Percentiles rank a stretch among this genome's conserved stretches.
Evolutionary conservation across 2,329 filamentous ascomycete species (phyloP).

Genomic region (Phyllosticta capitalensis): DNA sequence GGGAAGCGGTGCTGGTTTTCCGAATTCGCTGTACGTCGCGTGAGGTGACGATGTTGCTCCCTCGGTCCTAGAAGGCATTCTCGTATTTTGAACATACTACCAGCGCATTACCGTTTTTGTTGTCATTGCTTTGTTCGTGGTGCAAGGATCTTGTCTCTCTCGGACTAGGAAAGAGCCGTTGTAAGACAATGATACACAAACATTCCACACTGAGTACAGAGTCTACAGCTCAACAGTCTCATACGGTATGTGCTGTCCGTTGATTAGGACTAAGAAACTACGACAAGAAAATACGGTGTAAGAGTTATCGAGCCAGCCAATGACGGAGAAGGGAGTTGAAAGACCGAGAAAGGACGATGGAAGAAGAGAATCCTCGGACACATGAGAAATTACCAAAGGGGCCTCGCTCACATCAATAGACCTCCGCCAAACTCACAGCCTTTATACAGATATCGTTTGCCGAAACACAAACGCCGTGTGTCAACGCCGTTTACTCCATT

Average conservation of each 20-base stretch:
- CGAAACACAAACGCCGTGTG: not conserved
- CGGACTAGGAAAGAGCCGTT: not conserved
- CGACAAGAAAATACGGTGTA: not conserved
- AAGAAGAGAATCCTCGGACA: not conserved
- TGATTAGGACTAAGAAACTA: not conserved
- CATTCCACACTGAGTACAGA: not conserved
- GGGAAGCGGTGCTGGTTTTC: no score
- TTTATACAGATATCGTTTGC: not conserved
- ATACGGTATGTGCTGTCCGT: not conserved
- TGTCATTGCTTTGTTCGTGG: no score
- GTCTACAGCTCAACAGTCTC: not conserved
- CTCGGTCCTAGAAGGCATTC: no score
- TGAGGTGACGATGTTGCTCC: no score
- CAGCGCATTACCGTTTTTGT: no score
- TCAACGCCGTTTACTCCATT: not conserved
- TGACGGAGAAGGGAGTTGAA: not conserved
- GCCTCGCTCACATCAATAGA: not conserved
- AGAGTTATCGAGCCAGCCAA: not conserved
- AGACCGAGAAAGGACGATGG: not conserved
- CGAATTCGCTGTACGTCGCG: no score
- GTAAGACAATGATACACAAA: not conserved
- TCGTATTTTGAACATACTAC: no score
- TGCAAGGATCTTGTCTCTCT: no score
- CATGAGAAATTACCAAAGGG: not conserved
- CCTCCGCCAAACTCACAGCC: not conserved